A percentile compares a stretch with the other conserved stretches of the same genome.
These are phyloP conservation scores for Lonicera japonica DNA, from an alignment of 129 eudicot genomes.

Conservation along the genomic window DNA sequence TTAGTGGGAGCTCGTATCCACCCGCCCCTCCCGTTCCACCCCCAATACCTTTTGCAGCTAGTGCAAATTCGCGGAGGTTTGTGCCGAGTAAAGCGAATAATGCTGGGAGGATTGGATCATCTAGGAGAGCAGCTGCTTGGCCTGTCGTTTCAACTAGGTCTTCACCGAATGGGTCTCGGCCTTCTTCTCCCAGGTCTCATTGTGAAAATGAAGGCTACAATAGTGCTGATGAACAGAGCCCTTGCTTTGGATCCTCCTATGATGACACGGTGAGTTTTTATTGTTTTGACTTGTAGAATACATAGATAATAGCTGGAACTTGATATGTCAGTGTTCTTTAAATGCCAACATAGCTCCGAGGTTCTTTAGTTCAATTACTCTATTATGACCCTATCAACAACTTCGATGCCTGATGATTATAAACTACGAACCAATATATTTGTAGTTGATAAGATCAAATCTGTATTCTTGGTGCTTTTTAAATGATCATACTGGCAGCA, in stretches of 20 bases:
- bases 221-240: constrained; percentile 92
- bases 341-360: neutral
- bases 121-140: constrained; percentile 65
- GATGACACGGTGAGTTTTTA: constrained; percentile 71
- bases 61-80: constrained; percentile 35
- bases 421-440: no score
- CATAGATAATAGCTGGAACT: no score
- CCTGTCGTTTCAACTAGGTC: constrained; percentile 60
- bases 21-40: constrained; percentile 98
- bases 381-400: neutral
- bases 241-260: constrained; percentile 58
- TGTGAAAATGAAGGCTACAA: constrained; percentile 92
- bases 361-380: neutral
- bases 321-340: neutral
- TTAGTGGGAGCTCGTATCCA: constrained; percentile 38
- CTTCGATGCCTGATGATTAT: neutral
- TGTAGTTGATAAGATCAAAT: no score
- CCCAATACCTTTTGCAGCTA: constrained; percentile 54
- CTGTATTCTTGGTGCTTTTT: no score
- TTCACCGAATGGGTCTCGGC: constrained; percentile 60
- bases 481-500: no score
- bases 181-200: constrained; percentile 79
- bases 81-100: constrained; percentile 31
- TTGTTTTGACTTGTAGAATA: neutral
- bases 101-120: constrained; percentile 42